Evolutionary conservation across 228 moss, liverwort and hornwort species (phyloP).

Genomic region (Sphagnum magellanicum): DNA sequence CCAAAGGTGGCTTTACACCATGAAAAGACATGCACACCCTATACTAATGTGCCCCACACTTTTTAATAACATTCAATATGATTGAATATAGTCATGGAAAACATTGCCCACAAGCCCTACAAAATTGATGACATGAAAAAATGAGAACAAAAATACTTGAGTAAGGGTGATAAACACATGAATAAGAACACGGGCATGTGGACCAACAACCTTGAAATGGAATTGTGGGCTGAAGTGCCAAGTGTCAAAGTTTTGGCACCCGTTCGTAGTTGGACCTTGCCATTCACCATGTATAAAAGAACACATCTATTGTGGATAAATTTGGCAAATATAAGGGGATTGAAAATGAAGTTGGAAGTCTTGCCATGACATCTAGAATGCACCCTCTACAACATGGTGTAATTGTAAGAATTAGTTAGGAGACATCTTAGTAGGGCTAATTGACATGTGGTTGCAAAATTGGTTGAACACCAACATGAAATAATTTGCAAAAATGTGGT

Average conservation of each 20-base stretch:
- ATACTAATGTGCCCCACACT: neutral
- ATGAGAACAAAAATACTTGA: conserved; percentile 41
- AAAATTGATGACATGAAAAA: neutral
- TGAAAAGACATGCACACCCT: conserved; percentile 88
- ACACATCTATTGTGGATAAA: conserved; percentile 97
- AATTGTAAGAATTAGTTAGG: too few species aligned
- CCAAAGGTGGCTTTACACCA: conserved; percentile 64
- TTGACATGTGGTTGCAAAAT: too few species aligned
- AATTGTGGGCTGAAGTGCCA: conserved; percentile 99
- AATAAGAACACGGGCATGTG: conserved; percentile 83
- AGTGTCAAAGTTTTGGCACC: conserved; percentile 95
- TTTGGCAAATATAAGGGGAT: conserved; percentile 91
- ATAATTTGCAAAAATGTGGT: too few species aligned
- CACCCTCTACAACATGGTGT: conserved; percentile 80
- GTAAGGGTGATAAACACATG: conserved; percentile 97
- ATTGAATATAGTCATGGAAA: too few species aligned
- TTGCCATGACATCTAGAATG: conserved; percentile 99
- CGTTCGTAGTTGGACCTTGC: conserved; percentile 86
- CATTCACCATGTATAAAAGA: conserved; percentile 92
- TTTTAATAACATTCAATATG: too few species aligned
- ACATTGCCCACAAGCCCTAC: neutral
- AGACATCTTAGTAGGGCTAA: too few species aligned
- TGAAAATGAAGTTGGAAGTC: conserved; percentile 99
- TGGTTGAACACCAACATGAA: neutral
- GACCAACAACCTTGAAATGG: conserved; percentile 82